Conservation (phyloP, 148 eudicot species). For the Cornus controversa region DNA sequence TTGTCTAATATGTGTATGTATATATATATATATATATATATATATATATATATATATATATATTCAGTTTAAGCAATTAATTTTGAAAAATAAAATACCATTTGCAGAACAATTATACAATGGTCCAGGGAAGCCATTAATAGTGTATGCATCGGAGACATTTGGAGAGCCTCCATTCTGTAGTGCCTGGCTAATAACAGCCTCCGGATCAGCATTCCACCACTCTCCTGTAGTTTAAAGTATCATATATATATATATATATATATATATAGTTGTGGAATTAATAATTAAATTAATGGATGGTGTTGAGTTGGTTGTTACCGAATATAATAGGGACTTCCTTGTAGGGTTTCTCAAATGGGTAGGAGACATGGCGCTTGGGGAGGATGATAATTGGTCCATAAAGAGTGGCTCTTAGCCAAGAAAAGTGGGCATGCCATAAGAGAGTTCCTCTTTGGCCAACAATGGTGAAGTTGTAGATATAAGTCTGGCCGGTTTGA, state of each 20-base stretch:
- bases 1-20: no score
- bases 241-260: no score
- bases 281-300: no score
- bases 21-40: no score
- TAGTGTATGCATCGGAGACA: slow-evolving; percentile 56
- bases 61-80: no score
- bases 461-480: slow-evolving; percentile 58
- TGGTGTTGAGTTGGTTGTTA: slow-evolving; percentile 12
- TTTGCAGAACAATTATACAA: slow-evolving; percentile 57
- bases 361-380: slow-evolving; percentile 42
- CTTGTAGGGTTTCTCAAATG: slow-evolving; percentile 61
- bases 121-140: slow-evolving; percentile 65
- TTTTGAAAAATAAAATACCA: slow-evolving; percentile 17
- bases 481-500: slow-evolving; percentile 46
- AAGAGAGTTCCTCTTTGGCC: slow-evolving; percentile 65
- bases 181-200: slow-evolving; percentile 55
- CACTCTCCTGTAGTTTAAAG: slow-evolving; percentile 47
- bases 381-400: slow-evolving; percentile 62
- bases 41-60: no score
- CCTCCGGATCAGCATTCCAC: slow-evolving; percentile 63
- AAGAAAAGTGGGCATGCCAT: slow-evolving; percentile 66
- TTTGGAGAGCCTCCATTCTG: slow-evolving; percentile 59
- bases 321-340: slow-evolving; percentile 55
- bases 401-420: slow-evolving; percentile 57
- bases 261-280: no score